A percentile compares a stretch with the other conserved stretches of the same genome.
These are phyloP conservation scores for Colletotrichum lupini DNA, from an alignment of 2,329 filamentous ascomycete species.

Conservation along the genomic window DNA sequence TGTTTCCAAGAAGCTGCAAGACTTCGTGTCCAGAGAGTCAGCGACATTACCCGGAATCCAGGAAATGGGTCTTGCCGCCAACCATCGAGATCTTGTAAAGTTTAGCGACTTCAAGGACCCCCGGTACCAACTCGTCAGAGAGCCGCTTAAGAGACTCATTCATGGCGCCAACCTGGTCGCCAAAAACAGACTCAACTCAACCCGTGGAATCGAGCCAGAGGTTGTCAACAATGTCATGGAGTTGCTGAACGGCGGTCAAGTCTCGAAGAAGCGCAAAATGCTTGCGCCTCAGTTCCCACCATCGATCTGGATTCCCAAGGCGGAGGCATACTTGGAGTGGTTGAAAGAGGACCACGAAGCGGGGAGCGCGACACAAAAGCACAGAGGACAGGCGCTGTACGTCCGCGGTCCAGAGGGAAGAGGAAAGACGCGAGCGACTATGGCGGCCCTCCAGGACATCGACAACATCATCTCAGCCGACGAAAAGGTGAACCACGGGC, in stretches of 20 bases:
- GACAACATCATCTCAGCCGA: slow-evolving; percentile 41
- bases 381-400: slow-evolving; percentile 49
- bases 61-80: slow-evolving; percentile 47
- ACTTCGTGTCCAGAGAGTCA: slow-evolving; percentile 54
- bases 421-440: slow-evolving; percentile 53
- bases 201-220: slow-evolving; percentile 47
- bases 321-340: slow-evolving; percentile 50
- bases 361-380: slow-evolving; percentile 1
- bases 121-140: slow-evolving; percentile 49
- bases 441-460: slow-evolving; percentile 51
- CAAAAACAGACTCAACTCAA: slow-evolving; percentile 50
- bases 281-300: slow-evolving; percentile 44
- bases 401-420: slow-evolving; percentile 53
- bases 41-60: slow-evolving; percentile 51
- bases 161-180: slow-evolving; percentile 47
- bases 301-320: slow-evolving; percentile 52
- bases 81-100: slow-evolving; percentile 54
- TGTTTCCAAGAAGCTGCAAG: slow-evolving; percentile 47
- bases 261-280: slow-evolving; percentile 46
- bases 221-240: slow-evolving; percentile 47
- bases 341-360: slow-evolving; percentile 38
- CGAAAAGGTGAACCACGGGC: slow-evolving; percentile 37
- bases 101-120: slow-evolving; percentile 53
- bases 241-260: slow-evolving; percentile 46
- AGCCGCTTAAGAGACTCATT: slow-evolving; percentile 50